These are phyloP conservation scores for Melastoma candidum DNA, from an alignment of 441 rosid genomes.

Conservation along the genomic window DNA sequence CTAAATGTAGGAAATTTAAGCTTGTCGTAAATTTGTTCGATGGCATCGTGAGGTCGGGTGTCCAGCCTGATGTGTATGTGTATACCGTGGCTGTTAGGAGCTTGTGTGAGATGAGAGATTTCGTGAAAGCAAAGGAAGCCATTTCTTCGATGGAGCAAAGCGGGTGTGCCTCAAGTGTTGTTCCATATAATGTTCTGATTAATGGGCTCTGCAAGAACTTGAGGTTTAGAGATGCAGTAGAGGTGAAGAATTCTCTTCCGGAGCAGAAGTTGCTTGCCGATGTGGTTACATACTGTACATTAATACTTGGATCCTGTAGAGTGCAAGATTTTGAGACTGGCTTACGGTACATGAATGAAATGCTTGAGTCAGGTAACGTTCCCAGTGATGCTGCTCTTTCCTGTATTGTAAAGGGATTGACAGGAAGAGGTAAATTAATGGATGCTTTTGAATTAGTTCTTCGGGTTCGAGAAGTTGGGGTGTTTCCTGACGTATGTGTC, in stretches of 20 bases:
- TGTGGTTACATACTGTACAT: conserved; percentile 54
- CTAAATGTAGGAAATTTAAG: conserved; percentile 41
- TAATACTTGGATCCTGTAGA: conserved; percentile 64
- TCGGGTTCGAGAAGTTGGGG: conserved; percentile 34
- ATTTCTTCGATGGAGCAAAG: conserved; percentile 38
- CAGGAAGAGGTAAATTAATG: conserved; percentile 41
- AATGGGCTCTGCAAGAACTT: conserved; percentile 68
- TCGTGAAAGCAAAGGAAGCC: conserved; percentile 48
- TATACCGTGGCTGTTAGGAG: conserved; percentile 48
- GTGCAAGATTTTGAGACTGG: conserved; percentile 38
- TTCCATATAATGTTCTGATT: conserved; percentile 65
- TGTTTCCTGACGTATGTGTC: conserved; percentile 50
- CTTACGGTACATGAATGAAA: not conserved
- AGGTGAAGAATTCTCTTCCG: conserved; percentile 45
- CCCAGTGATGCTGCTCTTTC: conserved; percentile 73
- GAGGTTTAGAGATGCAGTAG: conserved; percentile 52
- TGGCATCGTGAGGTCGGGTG: conserved; percentile 35
- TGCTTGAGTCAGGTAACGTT: conserved; percentile 25
- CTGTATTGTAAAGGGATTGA: conserved; percentile 55
- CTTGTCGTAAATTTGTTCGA: conserved; percentile 48
- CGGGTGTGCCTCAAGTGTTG: conserved; percentile 43
- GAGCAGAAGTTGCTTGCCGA: conserved; percentile 39
- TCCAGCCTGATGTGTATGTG: conserved; percentile 47
- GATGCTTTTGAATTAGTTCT: conserved; percentile 52
- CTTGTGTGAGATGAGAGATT: conserved; percentile 61